Evolutionary conservation across 2,329 filamentous ascomycete species (phyloP).

Genomic region (Phoma sp.): DNA sequence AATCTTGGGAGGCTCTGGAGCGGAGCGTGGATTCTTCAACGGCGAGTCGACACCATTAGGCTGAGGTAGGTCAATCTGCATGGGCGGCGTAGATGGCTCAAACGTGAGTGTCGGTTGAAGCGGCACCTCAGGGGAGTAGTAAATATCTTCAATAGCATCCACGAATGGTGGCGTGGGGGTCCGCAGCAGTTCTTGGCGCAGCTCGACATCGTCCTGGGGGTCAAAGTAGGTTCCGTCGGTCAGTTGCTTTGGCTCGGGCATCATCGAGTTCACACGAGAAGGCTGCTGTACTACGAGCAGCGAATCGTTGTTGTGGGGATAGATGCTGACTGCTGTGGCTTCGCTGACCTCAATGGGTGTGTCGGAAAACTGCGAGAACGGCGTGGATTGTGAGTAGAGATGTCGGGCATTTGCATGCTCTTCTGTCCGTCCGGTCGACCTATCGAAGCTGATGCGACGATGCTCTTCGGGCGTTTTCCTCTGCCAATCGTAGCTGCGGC

Average conservation of each 20-base stretch:
- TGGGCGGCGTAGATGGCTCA: constrained; percentile 47
- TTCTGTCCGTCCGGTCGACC: constrained; percentile 47
- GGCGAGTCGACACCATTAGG: constrained; percentile 59
- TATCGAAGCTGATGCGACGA: constrained; percentile 47
- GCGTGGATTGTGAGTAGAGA: constrained; percentile 57
- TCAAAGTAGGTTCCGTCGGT: constrained; percentile 22
- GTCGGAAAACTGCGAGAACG: constrained; percentile 55
- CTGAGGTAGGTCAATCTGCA: constrained; percentile 34
- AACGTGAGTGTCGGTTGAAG: constrained; percentile 39
- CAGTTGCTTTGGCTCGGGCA: constrained; percentile 26
- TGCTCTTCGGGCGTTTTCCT: constrained; percentile 38
- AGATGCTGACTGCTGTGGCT: constrained; percentile 66
- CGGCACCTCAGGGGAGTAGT: constrained; percentile 13
- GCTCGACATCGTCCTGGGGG: constrained; percentile 23
- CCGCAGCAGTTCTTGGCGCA: constrained; percentile 26
- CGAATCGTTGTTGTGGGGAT: constrained; percentile 68
- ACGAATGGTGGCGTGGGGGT: constrained; percentile 36
- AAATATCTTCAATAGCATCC: constrained; percentile 25
- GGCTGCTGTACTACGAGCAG: constrained; percentile 67
- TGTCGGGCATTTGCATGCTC: constrained; percentile 52
- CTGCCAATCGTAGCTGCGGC: constrained; percentile 40
- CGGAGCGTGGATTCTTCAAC: constrained; percentile 63
- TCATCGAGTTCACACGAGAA: constrained; percentile 37
- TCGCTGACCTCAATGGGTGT: constrained; percentile 66
- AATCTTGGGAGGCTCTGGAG: constrained; percentile 63